A percentile compares a stretch with the other conserved stretches of the same genome.
These are phyloP conservation scores for Lizonia empirigonia DNA, from an alignment of 2,329 filamentous ascomycete genomes.

Conservation along the genomic window DNA sequence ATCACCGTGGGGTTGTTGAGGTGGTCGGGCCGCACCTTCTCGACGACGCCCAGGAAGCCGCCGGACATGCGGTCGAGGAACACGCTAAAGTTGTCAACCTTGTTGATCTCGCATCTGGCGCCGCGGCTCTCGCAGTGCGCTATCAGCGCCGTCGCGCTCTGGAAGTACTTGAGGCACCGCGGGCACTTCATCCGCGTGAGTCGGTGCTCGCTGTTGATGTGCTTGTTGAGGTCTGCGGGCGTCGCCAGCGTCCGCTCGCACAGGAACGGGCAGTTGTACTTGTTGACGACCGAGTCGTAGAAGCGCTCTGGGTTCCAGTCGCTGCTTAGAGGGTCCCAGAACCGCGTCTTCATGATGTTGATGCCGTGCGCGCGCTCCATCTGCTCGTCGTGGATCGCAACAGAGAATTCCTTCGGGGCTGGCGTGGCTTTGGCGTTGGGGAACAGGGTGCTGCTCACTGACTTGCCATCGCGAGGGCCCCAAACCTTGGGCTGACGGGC, in stretches of 20 bases:
- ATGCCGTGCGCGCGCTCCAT: slow-evolving; percentile 36
- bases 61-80: slow-evolving; percentile 51
- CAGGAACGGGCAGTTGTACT: slow-evolving; percentile 61
- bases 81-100: slow-evolving; percentile 41
- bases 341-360: slow-evolving; percentile 50
- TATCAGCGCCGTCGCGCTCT: slow-evolving; percentile 46
- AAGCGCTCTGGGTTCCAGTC: slow-evolving; percentile 59
- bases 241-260: slow-evolving; percentile 34
- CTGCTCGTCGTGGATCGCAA: slow-evolving; percentile 34
- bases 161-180: slow-evolving; percentile 50
- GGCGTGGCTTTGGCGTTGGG: slow-evolving; percentile 41
- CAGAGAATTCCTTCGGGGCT: slow-evolving; percentile 35
- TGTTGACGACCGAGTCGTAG: slow-evolving; percentile 50
- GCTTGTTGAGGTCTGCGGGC: slow-evolving; percentile 39
- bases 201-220: slow-evolving; percentile 48
- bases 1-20: slow-evolving; percentile 29
- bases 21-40: slow-evolving; percentile 41
- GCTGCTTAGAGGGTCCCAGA: slow-evolving; percentile 57
- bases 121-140: slow-evolving; percentile 48
- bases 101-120: slow-evolving; percentile 43
- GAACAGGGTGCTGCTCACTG: slow-evolving; percentile 42
- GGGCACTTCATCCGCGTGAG: slow-evolving; percentile 47
- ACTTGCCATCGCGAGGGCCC: slow-evolving; percentile 28
- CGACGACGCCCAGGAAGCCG: slow-evolving; percentile 47
- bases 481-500: slow-evolving; percentile 29